Base-by-base conservation (phyloP, 1,139 yeast genomes). In the Pichia sp. region DNA sequence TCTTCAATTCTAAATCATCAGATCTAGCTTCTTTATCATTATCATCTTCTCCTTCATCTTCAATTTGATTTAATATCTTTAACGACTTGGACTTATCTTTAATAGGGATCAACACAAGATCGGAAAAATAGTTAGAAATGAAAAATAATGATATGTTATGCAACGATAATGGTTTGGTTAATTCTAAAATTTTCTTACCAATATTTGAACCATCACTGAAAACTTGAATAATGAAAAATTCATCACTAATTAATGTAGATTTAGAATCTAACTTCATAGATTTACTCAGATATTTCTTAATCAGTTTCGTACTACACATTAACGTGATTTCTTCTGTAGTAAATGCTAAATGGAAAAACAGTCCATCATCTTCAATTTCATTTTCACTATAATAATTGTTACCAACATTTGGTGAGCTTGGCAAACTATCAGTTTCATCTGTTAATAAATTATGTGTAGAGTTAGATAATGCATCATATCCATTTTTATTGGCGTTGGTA, bases 41-140 rank as follows among this genome's bases (percentile, higher is more conserved):
- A 5, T 53, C 40, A 8, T 44, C 46, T 10, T 34, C 40, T 7
- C 38, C 36, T 14, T 48, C 33, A 33, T 37, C n/a, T 17, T 38
- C 19, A 8, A 11, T 48, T 18, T 51, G 50, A 19, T 75, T 69
- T 36, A 81, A 61, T 6, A 79, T 72, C 28, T 59, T 58, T 3
- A 76, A 61, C 0, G 80, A 85, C 47, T 70, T 69, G 2, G 68
- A 70, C 52, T 72, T 72, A 11, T 70, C 69, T 4, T 63, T 56
- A 37, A 60, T 62, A 0, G 90, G 89, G 17, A 83, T 73, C 35
- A 83, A 67, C n/a, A 83, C 85, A 42, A 80, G 77, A 62, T 83
- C 86, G 44, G 83, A 75, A 58, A 80, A 82, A 64, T 83, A 85
- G 36, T 84, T 80, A 14, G 84, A 77, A 36, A 83, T 64, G 63